Evolutionary conservation across 805 yeast species (phyloP), one percentile per base, ranked within the genome.

Genomic region (Grigorovia jiainica): DNA sequence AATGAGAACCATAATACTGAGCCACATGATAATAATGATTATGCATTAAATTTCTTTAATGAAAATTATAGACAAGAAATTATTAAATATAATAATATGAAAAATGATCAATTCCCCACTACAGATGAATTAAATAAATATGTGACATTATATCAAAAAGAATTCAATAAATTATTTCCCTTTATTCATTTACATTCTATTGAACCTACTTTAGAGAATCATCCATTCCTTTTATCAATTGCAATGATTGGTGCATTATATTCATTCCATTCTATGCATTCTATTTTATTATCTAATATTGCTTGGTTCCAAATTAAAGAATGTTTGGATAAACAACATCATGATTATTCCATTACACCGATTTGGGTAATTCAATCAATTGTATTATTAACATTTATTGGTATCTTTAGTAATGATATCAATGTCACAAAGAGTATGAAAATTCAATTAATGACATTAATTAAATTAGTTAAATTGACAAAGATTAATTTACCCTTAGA

Each of bases 181-280:
- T 47, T 47, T 21, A 75, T 89, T 47, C 95, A 87, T 61, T 64
- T 82, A 36, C 84, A 85, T 17, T 73, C 73, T 38, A 69, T 75
- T 46, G 63, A 65, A 38, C 71, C 67, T 64, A 71, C 57, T 56
- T 71, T 61, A 60, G 78, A 57, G 59, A 78, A 55, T 66, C 67
- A 73, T 43, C 89, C 95, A 2, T 68, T 89, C 34, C 57, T 86
- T 15, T 65, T 87, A 42, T 77, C 92, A 3, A 83, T 87, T 75
- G 82, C 92, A 1, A 81, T 95, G 15, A 75, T 87, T 43, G 97
- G 97, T 34, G 95, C 96, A 0, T 68, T 89, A 23, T 86, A 85
- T 54, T 76, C 85, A 0, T 85, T 82, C 63, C 87, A 84, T 53
- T 82, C 86, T 19, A 65, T 78, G 27, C 84, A 84, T 55, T 84